Evolutionary conservation across 164 flowering plant genomes (phyloP), one percentile per base, ranked within the genome.

Genomic region (Annona squamosa): DNA sequence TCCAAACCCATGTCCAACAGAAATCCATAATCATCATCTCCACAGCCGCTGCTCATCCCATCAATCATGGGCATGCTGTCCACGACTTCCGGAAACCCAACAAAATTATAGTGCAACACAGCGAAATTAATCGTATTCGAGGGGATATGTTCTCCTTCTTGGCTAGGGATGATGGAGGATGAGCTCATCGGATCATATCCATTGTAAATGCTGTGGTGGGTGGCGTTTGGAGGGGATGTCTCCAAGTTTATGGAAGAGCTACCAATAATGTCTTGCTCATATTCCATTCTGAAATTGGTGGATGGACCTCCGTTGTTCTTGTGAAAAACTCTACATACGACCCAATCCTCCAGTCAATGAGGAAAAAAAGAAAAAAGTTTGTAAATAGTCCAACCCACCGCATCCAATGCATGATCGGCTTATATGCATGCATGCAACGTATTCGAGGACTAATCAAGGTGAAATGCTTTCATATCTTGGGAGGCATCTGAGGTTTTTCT

Each of bases 311-410:
- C 82, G 45, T 84, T 87, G 85, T 83, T 73, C 68, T 88, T 87
- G 84, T 84, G 82, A 62, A 92, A 92, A 1, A 89, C 95, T 84
- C 94, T 84, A 57, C 97, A 92, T 67, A 92, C 71, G 37, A 90
- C 97, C 97, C 97, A 92, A 70, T 92, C 92, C 75, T 91, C 97
- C 95, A 90, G 91, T 57, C 63, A 42, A 65, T 17, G 47, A 37
- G 48, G 3, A 12, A 13, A 46, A 44, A 72, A 37, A 6, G 17
- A 2, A 48, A 18, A 5, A 64, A 65, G 67, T 6, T 43, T 2
- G 26, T 6, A 12, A 64, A n/a, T 19, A 26, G 37, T 5, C 37
- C 37, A 26, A 26, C 37, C 37, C 37, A 26, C 37, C 37, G 37
- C 37, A 26, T 26, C 37, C 37, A 26, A 26, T 26, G 37, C 37